Percentiles rank a stretch among this genome's conserved stretches.
These are phyloP conservation scores for Breynia disticha DNA, from an alignment of 441 rosid genomes.

Conservation along the genomic window DNA sequence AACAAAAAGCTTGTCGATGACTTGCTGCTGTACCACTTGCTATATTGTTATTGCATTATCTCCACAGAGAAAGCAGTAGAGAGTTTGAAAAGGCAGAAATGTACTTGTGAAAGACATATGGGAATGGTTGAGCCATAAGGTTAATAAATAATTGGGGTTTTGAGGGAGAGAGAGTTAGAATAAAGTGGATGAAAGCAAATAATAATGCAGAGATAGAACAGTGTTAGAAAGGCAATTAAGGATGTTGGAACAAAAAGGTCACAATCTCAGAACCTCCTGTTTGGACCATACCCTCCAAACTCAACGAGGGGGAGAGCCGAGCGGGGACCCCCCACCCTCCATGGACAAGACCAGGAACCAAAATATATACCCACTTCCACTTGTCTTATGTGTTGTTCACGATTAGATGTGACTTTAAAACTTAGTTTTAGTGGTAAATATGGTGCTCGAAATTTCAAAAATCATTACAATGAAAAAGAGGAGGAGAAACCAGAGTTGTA, in stretches of 20 bases:
- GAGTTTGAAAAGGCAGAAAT: too few relatives aligned
- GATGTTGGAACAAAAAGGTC: conserved; percentile 10
- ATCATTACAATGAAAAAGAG: background rate
- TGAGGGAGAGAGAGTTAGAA: too few relatives aligned
- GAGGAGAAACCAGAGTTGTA: background rate
- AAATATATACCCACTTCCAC: conserved; percentile 4
- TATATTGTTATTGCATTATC: too few relatives aligned
- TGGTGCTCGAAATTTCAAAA: too few relatives aligned
- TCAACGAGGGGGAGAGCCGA: background rate
- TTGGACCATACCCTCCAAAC: conserved; percentile 17
- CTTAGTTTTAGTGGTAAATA: too few relatives aligned
- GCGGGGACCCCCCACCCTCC: background rate
- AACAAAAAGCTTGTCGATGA: too few relatives aligned
- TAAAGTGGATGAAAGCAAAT: background rate
- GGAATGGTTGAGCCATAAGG: too few relatives aligned
- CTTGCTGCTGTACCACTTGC: too few relatives aligned
- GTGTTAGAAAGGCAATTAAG: background rate
- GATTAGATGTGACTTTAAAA: too few relatives aligned
- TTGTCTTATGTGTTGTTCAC: background rate
- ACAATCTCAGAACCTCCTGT: conserved; percentile 18
- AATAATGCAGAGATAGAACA: background rate
- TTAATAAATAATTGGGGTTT: too few relatives aligned
- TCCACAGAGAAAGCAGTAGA: too few relatives aligned
- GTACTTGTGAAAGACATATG: too few relatives aligned
- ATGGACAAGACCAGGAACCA: conserved; percentile 14